These are phyloP conservation scores for Baorangia bicolor DNA, from an alignment of 768 basidiomycete genomes.

Conservation along the genomic window DNA sequence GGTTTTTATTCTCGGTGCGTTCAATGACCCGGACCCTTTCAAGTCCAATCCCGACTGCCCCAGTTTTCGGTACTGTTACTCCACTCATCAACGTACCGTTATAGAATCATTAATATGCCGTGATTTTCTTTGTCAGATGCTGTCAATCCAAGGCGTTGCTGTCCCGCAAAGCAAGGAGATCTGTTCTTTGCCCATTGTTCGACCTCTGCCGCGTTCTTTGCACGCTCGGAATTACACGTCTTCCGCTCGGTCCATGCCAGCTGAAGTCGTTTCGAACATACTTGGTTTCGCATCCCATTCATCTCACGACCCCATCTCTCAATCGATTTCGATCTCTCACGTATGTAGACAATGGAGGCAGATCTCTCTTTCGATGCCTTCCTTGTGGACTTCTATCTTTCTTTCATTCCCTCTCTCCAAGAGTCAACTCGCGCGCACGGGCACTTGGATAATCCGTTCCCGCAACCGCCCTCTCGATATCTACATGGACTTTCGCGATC, in stretches of 20 bases:
- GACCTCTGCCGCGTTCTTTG: background rate
- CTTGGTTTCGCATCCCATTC: conserved; percentile 33
- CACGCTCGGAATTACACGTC: background rate
- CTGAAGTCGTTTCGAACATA: conserved; percentile 38
- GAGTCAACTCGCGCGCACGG: conserved; percentile 37
- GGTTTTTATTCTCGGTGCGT: background rate
- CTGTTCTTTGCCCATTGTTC: background rate
- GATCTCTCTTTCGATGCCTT: conserved; percentile 43
- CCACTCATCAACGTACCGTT: background rate
- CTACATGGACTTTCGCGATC: conserved; percentile 58
- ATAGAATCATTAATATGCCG: background rate
- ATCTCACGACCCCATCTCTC: conserved; percentile 25
- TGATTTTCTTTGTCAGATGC: conserved; percentile 9
- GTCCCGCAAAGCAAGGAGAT: background rate
- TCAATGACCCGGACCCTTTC: background rate
- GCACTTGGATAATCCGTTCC: conserved; percentile 46
- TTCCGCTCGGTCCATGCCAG: conserved; percentile 26
- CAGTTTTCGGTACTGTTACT: background rate
- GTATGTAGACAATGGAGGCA: conserved; percentile 52
- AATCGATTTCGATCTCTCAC: conserved; percentile 41
- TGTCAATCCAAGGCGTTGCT: conserved; percentile 2
- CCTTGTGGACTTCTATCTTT: conserved; percentile 52
- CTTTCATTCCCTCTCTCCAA: conserved; percentile 44
- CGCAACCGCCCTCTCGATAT: conserved; percentile 46
- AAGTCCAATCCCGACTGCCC: background rate